Evolutionary conservation across 106 monocot genomes (phyloP), one percentile per base, ranked within the genome.

Genomic region (Apostasia ramifera): DNA sequence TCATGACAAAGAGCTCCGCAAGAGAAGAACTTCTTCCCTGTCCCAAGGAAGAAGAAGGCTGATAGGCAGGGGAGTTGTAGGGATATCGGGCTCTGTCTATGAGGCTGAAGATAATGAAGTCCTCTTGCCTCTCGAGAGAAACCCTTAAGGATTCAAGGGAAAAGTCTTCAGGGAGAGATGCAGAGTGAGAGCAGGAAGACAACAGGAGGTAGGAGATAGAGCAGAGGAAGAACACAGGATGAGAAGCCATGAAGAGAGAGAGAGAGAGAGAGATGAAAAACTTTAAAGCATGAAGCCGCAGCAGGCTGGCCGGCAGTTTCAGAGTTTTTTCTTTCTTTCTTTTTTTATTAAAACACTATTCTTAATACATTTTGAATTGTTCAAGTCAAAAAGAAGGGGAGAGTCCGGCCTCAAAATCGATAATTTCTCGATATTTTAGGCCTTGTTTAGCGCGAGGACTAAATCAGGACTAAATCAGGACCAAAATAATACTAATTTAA

Each of bases 41-140:
- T 1, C 8, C 26, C 39, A 8, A 58, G 64, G 3, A 62, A 67
- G 3, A 62, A 44, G 69, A 77, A 63, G 76, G 59, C 12, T 26
- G 26, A 51, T 94, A 94, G 0, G 76, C 73, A 0, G 67, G 77
- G 8, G 73, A n/a, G 44, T 94, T 89, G 68, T 2, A n/a, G 2
- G 76, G 82, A 71, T 73, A 74, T 51, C 46, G 76, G 0, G 89
- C 77, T 66, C 89, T 75, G 80, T 86, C 89, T 10, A 94, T 78
- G 56, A 94, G 84, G 14, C 72, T 63, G 67, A 89, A 94, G 44
- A 94, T 86, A 26, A 94, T 86, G n/a, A 84, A 80, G 45, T 94
- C 89, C 63, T 94, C 93, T 68, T 78, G 77, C 41, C 86, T 59
- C 2, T 68, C 71, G 6, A 94, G 72, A 3, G 75, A 72, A 9